Conservation (phyloP, 768 basidiomycete species). For the Mycena rebaudengoi region DNA sequence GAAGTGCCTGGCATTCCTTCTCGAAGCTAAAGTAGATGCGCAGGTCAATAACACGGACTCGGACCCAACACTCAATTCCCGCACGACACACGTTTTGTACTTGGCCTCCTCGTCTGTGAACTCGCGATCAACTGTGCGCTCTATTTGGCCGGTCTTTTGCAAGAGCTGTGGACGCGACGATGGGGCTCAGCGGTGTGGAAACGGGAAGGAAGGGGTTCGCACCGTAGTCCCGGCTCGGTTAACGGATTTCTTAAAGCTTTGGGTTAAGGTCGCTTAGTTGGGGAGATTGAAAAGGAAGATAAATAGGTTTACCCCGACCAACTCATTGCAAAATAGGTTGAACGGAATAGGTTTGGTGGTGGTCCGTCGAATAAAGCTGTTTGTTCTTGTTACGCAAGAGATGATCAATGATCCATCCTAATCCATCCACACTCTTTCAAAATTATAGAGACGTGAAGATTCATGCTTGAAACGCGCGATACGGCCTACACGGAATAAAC, state of each 20-base stretch:
- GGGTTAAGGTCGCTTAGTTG: background rate
- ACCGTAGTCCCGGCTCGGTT: constrained; percentile 93
- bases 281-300: background rate
- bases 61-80: background rate
- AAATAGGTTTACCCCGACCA: constrained; percentile 36
- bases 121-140: constrained; percentile 93
- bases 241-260: constrained; percentile 92
- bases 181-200: constrained; percentile 10
- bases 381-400: constrained; percentile 13
- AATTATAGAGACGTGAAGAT: no score
- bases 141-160: constrained; percentile 98
- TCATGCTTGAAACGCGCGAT: constrained; percentile 10
- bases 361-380: background rate
- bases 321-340: constrained; percentile 34
- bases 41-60: background rate
- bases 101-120: constrained; percentile 93
- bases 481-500: constrained; percentile 4
- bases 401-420: no score
- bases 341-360: background rate
- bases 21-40: constrained; percentile 71
- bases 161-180: constrained; percentile 67
- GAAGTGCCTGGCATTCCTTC: constrained; percentile 92
- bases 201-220: constrained; percentile 35
- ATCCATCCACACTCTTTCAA: no score
- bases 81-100: constrained; percentile 83